Conservation (phyloP, 78 protist species). For the Andalucia godoyi region DNA sequence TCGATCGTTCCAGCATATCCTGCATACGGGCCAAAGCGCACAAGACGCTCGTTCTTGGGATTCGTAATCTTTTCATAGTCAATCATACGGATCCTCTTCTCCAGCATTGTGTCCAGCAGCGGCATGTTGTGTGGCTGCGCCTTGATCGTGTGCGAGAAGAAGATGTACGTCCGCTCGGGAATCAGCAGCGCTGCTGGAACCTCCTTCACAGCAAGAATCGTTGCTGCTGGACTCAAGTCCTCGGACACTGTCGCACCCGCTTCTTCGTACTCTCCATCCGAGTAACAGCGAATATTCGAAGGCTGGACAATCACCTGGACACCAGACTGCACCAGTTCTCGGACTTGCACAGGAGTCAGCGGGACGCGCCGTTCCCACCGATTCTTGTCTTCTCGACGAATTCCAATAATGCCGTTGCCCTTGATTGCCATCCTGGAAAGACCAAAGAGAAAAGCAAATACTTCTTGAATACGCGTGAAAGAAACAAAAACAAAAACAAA, state of each 20-base stretch:
- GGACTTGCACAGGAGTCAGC: constrained; percentile 76
- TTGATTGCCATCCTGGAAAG: background rate
- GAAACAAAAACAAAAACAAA: too few species aligned
- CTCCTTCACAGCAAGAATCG: constrained; percentile 79
- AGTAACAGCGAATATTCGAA: constrained; percentile 37
- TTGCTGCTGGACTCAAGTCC: constrained; percentile 45
- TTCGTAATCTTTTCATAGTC: constrained; percentile 78
- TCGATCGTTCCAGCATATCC: constrained; percentile 82
- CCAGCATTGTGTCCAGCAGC: constrained; percentile 53
- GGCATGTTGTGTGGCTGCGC: constrained; percentile 86
- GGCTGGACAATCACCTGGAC: constrained; percentile 73
- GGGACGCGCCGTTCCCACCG: constrained; percentile 87
- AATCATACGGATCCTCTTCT: constrained; percentile 58
- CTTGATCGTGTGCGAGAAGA: constrained; percentile 77
- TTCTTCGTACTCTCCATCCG: constrained; percentile 44
- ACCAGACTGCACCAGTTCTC: constrained; percentile 29
- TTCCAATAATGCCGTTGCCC: constrained; percentile 35
- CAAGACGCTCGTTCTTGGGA: constrained; percentile 46
- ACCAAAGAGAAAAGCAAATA: too few species aligned
- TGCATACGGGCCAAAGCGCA: constrained; percentile 73
- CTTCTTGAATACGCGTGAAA: too few species aligned
- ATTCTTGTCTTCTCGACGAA: constrained; percentile 73
- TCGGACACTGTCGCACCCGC: constrained; percentile 73
- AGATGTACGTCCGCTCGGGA: constrained; percentile 40
- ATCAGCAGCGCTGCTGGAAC: constrained; percentile 40